These are phyloP conservation scores for Blastocystis sp. DNA, from an alignment of 352 stramenopile genomes.

Conservation along the genomic window DNA sequence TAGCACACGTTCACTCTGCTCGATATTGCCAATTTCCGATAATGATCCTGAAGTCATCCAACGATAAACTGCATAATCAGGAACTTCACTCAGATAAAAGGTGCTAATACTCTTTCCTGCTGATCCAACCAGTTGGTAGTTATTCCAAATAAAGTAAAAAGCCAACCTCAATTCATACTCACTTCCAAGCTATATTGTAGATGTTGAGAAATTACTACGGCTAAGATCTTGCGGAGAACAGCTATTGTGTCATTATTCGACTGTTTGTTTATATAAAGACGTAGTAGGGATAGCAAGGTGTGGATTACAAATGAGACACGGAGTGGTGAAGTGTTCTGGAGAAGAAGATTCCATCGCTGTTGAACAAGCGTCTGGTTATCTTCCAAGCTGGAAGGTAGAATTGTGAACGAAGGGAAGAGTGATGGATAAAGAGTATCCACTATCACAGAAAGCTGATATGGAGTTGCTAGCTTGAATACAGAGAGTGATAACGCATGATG, in stretches of 20 bases:
- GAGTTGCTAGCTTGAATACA: not conserved
- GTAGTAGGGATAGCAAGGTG: not conserved
- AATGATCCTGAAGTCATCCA: not conserved
- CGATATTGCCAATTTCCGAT: not conserved
- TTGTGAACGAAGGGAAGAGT: not conserved
- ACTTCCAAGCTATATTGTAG: not conserved
- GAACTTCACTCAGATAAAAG: constrained; percentile 24
- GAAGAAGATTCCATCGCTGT: not conserved
- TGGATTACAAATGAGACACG: constrained; percentile 6
- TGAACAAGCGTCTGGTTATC: not conserved
- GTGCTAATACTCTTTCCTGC: constrained; percentile 8
- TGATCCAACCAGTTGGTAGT: not conserved
- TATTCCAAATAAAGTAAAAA: constrained; percentile 19
- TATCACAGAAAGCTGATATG: not conserved
- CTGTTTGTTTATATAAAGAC: not conserved
- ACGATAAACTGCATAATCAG: constrained; percentile 18
- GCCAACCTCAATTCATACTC: not conserved
- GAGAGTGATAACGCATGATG: not conserved
- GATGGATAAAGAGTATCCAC: not conserved
- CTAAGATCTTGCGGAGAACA: not conserved
- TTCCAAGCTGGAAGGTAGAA: not conserved
- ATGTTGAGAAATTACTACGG: not conserved
- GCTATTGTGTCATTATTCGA: not conserved
- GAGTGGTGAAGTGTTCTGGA: not conserved
- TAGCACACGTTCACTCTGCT: not conserved